Evolutionary conservation across 192 early-diverging fungal species (phyloP), one percentile per base, ranked within the genome.

Genomic region (Gamsiella multidivaricata): DNA sequence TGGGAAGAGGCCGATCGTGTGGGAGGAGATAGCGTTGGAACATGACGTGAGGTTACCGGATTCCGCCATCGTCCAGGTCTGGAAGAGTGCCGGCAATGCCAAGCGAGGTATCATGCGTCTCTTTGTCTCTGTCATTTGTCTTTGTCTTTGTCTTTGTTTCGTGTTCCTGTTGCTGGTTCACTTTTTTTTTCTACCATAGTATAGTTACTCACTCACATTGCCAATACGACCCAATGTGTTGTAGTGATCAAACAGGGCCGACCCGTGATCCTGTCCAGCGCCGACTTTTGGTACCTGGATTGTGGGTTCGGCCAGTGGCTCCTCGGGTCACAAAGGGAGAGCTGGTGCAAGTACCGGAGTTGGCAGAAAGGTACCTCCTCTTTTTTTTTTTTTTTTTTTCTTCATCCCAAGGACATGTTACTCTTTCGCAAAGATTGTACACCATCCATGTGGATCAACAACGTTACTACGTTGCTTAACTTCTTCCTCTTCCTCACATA

Each of bases 281-380:
- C 75, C 9, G 87, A 88, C 31, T 88, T 85, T 41, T 91, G 89
- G 88, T 94, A 94, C 56, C 76, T 94, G 67, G 93, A 94, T 80
- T 94, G 92, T 65, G 92, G 93, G 10, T 84, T 85, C 60, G 93
- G 93, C 3, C 62, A 72, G n/a, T 94, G 93, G 93, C 68, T 59
- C 51, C 83, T 79, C 42, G 70, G 79, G 8, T 65, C 65, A 9
- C 28, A 65, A 23, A 57, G 66, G 3, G 43, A 72, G 18, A 80
- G 69, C 31, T 80, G 82, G 73, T 83, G 82, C 42, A 37, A 36
- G 12, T 69, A 39, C 26, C 26, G 65, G 17, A 78, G 10, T 20
- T 78, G 74, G 74, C 74, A 78, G 50, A 51, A 66, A 69, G 43
- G 82, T 78, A 59, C 26, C 22, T 29, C 49, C 18, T 51, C 18